Conservation (phyloP, 2,329 filamentous ascomycete species). For the Aspergillus eucalypticola region DNA sequence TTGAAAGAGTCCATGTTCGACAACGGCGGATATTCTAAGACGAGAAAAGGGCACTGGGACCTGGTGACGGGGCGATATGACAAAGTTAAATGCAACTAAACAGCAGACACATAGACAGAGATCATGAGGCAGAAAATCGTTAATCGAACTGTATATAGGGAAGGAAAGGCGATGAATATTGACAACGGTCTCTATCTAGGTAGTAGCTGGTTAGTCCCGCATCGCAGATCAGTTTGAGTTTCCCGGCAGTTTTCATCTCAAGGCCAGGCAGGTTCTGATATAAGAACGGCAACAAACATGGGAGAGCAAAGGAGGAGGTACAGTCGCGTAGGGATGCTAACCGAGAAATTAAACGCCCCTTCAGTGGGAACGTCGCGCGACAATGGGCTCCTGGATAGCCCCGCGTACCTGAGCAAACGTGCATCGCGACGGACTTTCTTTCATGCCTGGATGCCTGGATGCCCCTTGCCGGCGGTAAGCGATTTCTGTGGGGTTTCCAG, state of each 20-base stretch:
- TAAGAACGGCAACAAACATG: background rate
- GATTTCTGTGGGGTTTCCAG: slow-evolving; percentile 27
- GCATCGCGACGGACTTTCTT: background rate
- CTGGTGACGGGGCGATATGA: background rate
- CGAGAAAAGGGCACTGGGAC: background rate
- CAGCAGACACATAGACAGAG: background rate
- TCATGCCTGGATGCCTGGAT: no score
- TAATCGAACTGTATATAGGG: background rate
- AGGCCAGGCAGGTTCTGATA: background rate
- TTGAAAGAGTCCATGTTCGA: slow-evolving; percentile 36
- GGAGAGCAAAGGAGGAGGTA: background rate
- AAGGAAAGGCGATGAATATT: background rate
- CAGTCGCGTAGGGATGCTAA: background rate
- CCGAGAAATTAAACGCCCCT: background rate
- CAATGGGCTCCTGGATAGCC: background rate
- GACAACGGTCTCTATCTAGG: background rate
- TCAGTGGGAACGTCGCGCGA: slow-evolving; percentile 1
- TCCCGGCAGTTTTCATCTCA: background rate
- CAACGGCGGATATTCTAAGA: slow-evolving; percentile 1
- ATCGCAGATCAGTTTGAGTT: slow-evolving; percentile 6
- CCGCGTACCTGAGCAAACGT: slow-evolving; percentile 2
- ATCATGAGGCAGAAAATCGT: background rate
- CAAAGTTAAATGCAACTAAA: background rate
- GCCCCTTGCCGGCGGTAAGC: slow-evolving; percentile 9
- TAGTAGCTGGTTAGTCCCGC: slow-evolving; percentile 2